phyloP scores from a whole-genome alignment of 73 alveolate genomes.

The Breviolum minutum region DNA sequence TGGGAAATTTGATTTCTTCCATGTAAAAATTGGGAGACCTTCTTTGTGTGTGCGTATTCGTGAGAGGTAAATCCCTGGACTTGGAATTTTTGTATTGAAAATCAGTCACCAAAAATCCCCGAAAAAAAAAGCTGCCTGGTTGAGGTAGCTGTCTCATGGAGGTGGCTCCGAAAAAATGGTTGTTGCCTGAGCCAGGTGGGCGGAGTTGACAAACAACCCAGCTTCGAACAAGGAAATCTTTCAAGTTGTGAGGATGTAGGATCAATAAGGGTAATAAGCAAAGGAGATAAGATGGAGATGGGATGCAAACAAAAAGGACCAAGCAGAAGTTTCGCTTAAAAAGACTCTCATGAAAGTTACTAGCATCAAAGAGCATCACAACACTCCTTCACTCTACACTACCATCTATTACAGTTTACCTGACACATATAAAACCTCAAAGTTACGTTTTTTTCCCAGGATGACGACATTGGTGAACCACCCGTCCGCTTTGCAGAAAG shows the following conservation, averaged over 20 bases:
- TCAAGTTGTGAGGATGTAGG: too few relatives aligned
- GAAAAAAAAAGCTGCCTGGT: too few relatives aligned
- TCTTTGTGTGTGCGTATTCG: background rate
- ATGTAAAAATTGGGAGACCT: too few relatives aligned
- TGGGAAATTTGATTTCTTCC: background rate
- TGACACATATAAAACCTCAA: background rate
- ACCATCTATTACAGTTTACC: too few relatives aligned
- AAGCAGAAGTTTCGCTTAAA: background rate
- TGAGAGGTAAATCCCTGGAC: background rate
- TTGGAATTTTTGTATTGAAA: background rate
- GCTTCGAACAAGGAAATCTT: too few relatives aligned
- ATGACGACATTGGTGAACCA: constrained; percentile 37
- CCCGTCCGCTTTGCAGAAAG: constrained; percentile 34
- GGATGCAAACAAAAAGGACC: too few relatives aligned
- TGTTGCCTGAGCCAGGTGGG: constrained; percentile 53
- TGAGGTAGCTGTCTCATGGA: constrained; percentile 52
- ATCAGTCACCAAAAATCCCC: too few relatives aligned
- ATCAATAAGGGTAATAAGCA: too few relatives aligned
- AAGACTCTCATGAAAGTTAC: background rate
- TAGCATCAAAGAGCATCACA: background rate
- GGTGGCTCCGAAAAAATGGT: constrained; percentile 63
- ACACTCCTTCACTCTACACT: too few relatives aligned
- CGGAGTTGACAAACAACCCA: too few relatives aligned
- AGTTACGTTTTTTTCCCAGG: background rate
- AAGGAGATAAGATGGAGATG: too few relatives aligned